A percentile compares a stretch with the other conserved stretches of the same genome.
Evolutionary conservation across 176 grass and related monocot species (phyloP).

Genomic region (Eragrostis curvula): DNA sequence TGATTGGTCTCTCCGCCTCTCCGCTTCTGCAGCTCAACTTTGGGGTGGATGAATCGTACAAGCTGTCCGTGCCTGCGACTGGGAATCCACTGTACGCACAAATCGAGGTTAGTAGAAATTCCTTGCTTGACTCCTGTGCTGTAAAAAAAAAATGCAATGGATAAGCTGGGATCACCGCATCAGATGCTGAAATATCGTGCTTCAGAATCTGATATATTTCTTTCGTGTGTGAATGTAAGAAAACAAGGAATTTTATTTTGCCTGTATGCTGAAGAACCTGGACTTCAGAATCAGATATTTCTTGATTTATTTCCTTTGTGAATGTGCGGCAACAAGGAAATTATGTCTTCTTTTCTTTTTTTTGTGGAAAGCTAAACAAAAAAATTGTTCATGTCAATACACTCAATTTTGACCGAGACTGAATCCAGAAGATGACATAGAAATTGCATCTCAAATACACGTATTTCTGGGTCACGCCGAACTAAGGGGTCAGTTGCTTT

Average conservation of each 20-base stretch:
- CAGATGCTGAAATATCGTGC: not conserved
- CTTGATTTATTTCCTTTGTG: not conserved
- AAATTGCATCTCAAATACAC: not conserved
- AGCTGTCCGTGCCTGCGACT: slow-evolving; percentile 55
- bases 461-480: not conserved
- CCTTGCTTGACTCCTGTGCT: not conserved
- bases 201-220: not conserved
- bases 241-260: not conserved
- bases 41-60: slow-evolving; percentile 83
- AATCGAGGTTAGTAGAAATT: slow-evolving; percentile 67
- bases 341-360: not conserved
- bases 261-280: not conserved
- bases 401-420: not conserved
- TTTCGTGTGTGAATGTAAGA: not conserved
- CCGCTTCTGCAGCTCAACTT: slow-evolving; percentile 68
- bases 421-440: not conserved
- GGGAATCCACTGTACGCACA: slow-evolving; percentile 62
- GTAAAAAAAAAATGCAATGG: not conserved
- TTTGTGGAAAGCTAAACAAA: not conserved
- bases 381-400: not conserved
- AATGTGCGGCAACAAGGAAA: not conserved
- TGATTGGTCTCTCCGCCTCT: not conserved
- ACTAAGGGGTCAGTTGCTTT: not conserved
- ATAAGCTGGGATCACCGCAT: not conserved
- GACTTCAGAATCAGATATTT: not conserved